Evolutionary conservation across 805 yeast genomes (phyloP).

Genomic region (Candida germanica): DNA sequence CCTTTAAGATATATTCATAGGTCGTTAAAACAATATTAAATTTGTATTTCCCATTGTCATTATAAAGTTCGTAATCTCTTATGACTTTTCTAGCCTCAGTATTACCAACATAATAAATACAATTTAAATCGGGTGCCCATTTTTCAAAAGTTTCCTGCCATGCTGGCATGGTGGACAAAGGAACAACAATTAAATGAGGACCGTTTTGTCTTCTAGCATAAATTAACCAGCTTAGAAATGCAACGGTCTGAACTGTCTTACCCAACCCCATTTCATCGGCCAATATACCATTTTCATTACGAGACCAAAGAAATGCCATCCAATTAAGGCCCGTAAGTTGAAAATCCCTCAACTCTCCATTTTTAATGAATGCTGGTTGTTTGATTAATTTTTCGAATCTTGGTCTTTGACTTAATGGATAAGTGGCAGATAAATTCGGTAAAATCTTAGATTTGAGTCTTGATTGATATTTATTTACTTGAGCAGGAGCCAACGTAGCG

Average conservation of each 20-base stretch:
- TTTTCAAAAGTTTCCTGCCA: slow-evolving; percentile 99
- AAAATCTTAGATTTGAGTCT: slow-evolving; percentile 79
- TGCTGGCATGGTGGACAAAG: slow-evolving; percentile 92
- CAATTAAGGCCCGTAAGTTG: slow-evolving; percentile 97
- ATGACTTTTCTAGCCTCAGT: slow-evolving; percentile 78
- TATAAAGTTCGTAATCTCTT: slow-evolving; percentile 80
- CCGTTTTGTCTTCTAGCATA: slow-evolving; percentile 97
- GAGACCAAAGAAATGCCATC: slow-evolving; percentile 99
- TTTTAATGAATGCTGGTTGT: slow-evolving; percentile 88
- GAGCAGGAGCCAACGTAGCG: slow-evolving; percentile 77
- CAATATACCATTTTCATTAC: slow-evolving; percentile 93
- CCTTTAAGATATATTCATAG: slow-evolving; percentile 93
- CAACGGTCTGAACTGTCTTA: slow-evolving; percentile 94
- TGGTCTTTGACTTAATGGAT: slow-evolving; percentile 71
- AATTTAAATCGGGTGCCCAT: slow-evolving; percentile 96
- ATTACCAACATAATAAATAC: slow-evolving; percentile 90
- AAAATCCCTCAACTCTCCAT: slow-evolving; percentile 92
- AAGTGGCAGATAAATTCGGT: slow-evolving; percentile 76
- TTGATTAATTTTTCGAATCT: slow-evolving; percentile 78
- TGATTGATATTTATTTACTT: slow-evolving; percentile 78
- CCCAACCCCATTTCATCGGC: slow-evolving; percentile 99
- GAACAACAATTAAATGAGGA: slow-evolving; percentile 95
- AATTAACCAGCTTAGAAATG: slow-evolving; percentile 90
- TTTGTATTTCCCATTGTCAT: slow-evolving; percentile 61
- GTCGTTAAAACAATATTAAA: slow-evolving; percentile 93